Evolutionary conservation across 305 asterid genomes (phyloP), one percentile per base, ranked within the genome.

Genomic region (Fraxinus dipetala): DNA sequence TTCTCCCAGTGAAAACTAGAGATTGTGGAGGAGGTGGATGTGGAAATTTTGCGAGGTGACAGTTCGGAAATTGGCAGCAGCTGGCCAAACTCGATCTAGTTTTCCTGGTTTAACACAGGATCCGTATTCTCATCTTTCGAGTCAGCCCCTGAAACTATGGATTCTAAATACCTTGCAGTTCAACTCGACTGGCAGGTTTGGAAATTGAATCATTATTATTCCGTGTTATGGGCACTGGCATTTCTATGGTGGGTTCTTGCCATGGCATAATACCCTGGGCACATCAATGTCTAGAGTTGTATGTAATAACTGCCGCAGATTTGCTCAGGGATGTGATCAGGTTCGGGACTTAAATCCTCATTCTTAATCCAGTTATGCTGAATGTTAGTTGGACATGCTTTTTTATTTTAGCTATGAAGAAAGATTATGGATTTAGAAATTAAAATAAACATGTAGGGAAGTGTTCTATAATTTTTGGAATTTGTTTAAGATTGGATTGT

Each of bases 1-100:
- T 67, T 82, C 81, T 73, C 72, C 63, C 51, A 16, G 20, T 76
- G 75, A 73, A 77, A 75, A 79, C 75, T 67, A 72, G 48, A 77
- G 81, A 63, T 48, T 56, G 59, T 35, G 85, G 48, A 54, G 85
- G 61, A 31, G 83, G 69, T 73, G 56, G 16, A 75, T 32, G 20
- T 26, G 31, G 31, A 22, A 38, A 11, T 2, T 65, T 74, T 67
- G 16, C 16, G 81, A 76, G 54, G 67, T 11, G 63, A 67, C 75
- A 26, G 35, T 67, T 80, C 36, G 79, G 85, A 56, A 4, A 54
- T 63, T 38, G 69, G 79, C 40, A 8, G 80, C 36, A 32, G 24
- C 40, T 74, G 74, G 43, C 4, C 31, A 24, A 76, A 45, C 40
- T 77, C 34, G 9, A 32, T 54, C 72, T 63, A n/a, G 34, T 5